phyloP scores from a whole-genome alignment of 495 filamentous ascomycete genomes.

The Penicillium crystallinum region DNA sequence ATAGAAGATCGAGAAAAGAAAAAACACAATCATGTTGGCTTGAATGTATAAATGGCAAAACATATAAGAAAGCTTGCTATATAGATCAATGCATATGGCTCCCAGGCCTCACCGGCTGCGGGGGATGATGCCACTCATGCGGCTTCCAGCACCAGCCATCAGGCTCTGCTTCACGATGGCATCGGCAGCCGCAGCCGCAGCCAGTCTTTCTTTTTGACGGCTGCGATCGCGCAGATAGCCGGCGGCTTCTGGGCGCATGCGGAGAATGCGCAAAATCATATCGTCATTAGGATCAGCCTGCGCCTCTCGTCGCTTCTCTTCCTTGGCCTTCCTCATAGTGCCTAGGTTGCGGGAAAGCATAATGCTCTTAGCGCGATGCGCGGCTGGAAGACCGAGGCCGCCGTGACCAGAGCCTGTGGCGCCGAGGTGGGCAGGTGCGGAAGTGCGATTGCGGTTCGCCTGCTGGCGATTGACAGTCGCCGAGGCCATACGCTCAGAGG shows the following conservation, averaged over 20 bases:
- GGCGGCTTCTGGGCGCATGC: slow-evolving; percentile 94
- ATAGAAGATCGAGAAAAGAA: background rate
- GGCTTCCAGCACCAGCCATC: slow-evolving; percentile 57
- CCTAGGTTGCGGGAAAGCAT: slow-evolving; percentile 93
- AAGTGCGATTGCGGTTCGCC: slow-evolving; percentile 59
- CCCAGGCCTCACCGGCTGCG: slow-evolving; percentile 7
- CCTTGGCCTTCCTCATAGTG: slow-evolving; percentile 92
- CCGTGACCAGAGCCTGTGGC: slow-evolving; percentile 56
- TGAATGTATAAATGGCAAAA: background rate
- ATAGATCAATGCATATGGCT: background rate
- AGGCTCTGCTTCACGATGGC: slow-evolving; percentile 94
- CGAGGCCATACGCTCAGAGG: slow-evolving; percentile 89
- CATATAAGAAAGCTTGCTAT: background rate
- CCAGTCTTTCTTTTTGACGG: slow-evolving; percentile 88
- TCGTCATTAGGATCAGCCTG: slow-evolving; percentile 97
- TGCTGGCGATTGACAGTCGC: slow-evolving; percentile 78
- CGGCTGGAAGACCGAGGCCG: slow-evolving; percentile 63
- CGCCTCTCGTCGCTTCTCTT: slow-evolving; percentile 89
- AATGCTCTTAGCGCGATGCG: slow-evolving; percentile 82
- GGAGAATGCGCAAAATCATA: slow-evolving; percentile 92
- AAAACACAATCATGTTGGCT: background rate
- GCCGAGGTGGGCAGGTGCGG: slow-evolving; percentile 61
- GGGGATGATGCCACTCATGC: slow-evolving; percentile 55
- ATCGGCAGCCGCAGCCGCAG: slow-evolving; percentile 83
- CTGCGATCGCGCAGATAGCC: slow-evolving; percentile 84